A percentile compares a stretch with the other conserved stretches of the same genome.
phyloP scores from a whole-genome alignment of 768 basidiomycete species.

The Leucosporidium creatinivorum region DNA sequence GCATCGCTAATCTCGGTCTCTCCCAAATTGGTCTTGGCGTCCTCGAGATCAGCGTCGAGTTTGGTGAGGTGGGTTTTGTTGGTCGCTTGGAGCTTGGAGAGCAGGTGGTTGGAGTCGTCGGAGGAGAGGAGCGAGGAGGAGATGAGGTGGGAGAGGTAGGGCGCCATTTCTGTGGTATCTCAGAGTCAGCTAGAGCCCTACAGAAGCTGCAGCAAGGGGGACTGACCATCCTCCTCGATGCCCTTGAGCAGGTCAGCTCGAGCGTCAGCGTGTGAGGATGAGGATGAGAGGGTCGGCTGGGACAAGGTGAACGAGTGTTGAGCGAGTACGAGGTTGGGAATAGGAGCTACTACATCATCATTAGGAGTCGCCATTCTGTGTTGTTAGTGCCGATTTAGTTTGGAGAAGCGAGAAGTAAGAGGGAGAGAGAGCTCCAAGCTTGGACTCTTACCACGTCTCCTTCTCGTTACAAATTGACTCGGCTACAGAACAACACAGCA shows the following conservation, averaged over 20 bases:
- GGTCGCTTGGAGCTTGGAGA: conserved; percentile 56
- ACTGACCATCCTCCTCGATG: conserved; percentile 71
- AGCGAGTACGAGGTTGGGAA: conserved; percentile 75
- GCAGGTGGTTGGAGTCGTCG: conserved; percentile 39
- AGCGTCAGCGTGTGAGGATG: conserved; percentile 52
- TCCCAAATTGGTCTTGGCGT: conserved; percentile 83
- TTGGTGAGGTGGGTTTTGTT: conserved; percentile 66
- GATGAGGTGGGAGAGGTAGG: conserved; percentile 50
- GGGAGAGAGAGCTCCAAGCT: background rate
- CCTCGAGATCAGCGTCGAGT: conserved; percentile 68
- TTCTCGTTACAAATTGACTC: background rate
- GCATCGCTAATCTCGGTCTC: conserved; percentile 89
- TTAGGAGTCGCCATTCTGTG: background rate
- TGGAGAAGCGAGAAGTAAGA: background rate
- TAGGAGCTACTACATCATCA: conserved; percentile 70
- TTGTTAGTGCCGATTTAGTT: background rate
- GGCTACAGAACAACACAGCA: background rate
- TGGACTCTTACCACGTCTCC: background rate
- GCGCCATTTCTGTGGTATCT: conserved; percentile 65
- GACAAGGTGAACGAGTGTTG: conserved; percentile 71
- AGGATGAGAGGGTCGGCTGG: conserved; percentile 35
- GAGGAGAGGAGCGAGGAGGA: conserved; percentile 39
- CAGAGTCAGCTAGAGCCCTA: background rate
- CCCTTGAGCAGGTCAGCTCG: conserved; percentile 59
- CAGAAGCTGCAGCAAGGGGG: background rate